Base-by-base conservation (phyloP, 75 land plant species). In the Larix kaempferi region DNA sequence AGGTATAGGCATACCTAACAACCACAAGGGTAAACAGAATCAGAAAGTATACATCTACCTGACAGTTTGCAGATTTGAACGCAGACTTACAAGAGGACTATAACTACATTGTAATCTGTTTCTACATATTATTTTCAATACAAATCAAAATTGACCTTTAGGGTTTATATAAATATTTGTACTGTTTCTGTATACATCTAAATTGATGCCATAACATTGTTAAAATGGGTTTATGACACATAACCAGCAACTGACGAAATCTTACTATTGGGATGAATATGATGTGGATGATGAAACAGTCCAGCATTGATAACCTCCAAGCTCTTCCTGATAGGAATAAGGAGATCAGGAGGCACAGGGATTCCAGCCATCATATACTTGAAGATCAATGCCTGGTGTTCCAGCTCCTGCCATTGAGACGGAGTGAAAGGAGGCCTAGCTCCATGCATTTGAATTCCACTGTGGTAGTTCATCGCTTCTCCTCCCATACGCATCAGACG, bases 311-410 rank as follows among this genome's bases (percentile, higher is more conserved):
- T 56, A 54, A 77, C 59, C 57, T 79, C 59, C 49, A 80, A 66
- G 78, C 87, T 76, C 71, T 79, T 74, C 77, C 87, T 60, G 84
- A 88, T 87, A 73, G 90, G 79, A 44, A 74, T 59, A 74, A 92
- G 74, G 29, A 92, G 94, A 72, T 95, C 92, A 58, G 81, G 78
- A 55, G 98, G 98, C 25, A 95, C 85, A 23, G 93, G 91, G 2
- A 87, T 78, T 17, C 96, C 92, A 15, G 91, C 87, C 61, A 76
- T 85, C 86, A 95, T 90, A 84, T 88, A 93, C 77, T 93, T 93
- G 84, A 87, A 94, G 71, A 95, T 84, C 49, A 95, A 90, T 15
- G 98, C 96, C 75, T 95, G 98, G 74, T 93, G 92, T 87, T 93
- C 91, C 77, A 95, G 88, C 75, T 95, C 98, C 72, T 91, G 86